Evolutionary conservation across 129 eudicot genomes (phyloP).

Genomic region (Lactuca sativa): DNA sequence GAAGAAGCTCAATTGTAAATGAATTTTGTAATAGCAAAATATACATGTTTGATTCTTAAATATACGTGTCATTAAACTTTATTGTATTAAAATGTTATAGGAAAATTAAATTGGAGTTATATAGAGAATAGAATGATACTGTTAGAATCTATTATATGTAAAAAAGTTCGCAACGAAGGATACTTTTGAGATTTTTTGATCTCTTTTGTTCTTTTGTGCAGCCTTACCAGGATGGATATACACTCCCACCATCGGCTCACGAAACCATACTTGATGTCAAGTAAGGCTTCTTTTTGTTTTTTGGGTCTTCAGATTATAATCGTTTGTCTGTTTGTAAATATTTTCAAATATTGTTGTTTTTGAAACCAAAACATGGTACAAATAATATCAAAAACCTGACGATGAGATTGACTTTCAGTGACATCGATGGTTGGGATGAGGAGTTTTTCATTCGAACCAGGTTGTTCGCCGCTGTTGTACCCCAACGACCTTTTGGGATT

Average conservation of each 20-base stretch:
- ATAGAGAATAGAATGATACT: no score
- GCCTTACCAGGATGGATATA: constrained; percentile 21
- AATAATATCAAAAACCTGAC: background rate
- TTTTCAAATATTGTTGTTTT: background rate
- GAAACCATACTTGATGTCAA: constrained; percentile 3
- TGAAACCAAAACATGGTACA: background rate
- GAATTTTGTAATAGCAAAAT: background rate
- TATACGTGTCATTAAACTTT: background rate
- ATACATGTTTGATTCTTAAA: background rate
- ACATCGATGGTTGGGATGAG: constrained; percentile 3
- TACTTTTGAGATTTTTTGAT: background rate
- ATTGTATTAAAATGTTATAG: no score
- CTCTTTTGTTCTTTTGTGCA: background rate
- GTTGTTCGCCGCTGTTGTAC: background rate
- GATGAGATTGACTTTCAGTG: background rate
- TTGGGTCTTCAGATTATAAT: background rate
- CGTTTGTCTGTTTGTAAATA: background rate
- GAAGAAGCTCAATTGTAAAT: no score
- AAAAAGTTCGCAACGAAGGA: no score
- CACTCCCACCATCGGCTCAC: background rate
- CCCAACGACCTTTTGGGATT: background rate
- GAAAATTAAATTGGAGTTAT: no score
- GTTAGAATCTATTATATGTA: no score
- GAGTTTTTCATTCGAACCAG: background rate
- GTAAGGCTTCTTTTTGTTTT: background rate